A percentile compares a stretch with the other conserved stretches of the same genome.
Conservation (phyloP, 306 rosid genomes). For the Dicorynia guianensis region DNA sequence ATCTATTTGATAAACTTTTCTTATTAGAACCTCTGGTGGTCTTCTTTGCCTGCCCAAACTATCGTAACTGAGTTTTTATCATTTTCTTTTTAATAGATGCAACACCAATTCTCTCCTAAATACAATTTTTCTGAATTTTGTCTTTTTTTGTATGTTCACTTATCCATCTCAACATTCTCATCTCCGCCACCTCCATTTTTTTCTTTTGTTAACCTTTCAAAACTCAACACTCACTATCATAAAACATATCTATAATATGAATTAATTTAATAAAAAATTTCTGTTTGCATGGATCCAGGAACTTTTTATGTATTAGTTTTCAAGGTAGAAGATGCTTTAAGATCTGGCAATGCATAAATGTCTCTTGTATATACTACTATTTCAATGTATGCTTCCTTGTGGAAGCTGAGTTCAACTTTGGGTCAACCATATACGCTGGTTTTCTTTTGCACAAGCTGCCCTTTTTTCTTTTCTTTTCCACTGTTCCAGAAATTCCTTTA, state of each 20-base stretch:
- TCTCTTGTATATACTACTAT: not conserved
- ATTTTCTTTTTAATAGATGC: too few relatives aligned
- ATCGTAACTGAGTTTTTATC: too few relatives aligned
- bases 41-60: too few relatives aligned
- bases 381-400: not conserved
- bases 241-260: constrained; percentile 11
- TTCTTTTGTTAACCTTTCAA: too few relatives aligned
- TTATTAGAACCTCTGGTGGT: too few relatives aligned
- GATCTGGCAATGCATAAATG: constrained; percentile 2
- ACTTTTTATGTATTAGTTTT: not conserved
- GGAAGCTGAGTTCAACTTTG: constrained; percentile 6
- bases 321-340: constrained; percentile 4
- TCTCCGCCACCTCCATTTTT: too few relatives aligned
- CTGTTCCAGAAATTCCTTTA: not conserved
- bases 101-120: too few relatives aligned
- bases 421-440: not conserved
- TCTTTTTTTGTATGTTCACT: too few relatives aligned
- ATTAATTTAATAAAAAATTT: not conserved
- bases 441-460: constrained; percentile 6
- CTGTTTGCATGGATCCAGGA: not conserved
- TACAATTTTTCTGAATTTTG: too few relatives aligned
- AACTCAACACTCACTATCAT: too few relatives aligned
- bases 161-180: too few relatives aligned
- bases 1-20: too few relatives aligned
- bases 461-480: not conserved